Base-by-base conservation (phyloP, 2,329 filamentous ascomycete species). In the Trichoderma polysporum region DNA sequence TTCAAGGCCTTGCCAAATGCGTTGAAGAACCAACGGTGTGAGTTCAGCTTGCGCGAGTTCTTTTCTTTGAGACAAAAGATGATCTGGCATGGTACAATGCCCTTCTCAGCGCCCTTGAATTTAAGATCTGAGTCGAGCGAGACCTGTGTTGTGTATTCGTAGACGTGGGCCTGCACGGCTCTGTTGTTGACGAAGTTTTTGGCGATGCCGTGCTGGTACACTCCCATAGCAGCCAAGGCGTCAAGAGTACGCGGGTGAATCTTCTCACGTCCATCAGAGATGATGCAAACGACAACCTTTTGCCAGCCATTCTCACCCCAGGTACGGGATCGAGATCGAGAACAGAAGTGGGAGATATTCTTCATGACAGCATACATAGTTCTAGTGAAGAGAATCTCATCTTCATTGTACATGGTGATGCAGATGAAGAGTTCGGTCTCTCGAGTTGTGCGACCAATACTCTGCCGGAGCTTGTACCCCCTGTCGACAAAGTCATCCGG, bases 281-380 rank as follows among this genome's bases (percentile, higher is more conserved):
- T 94, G 75, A 99, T 91, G 76, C 93, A 97, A 0, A 99, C 94
- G 0, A 99, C 95, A 74, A 99, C 97, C 83, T 99, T 99, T 80
- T 99, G 93, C 95, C 95, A 99, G 4, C 95, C 95, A 62, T 92
- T 88, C 73, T 97, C 96, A 45, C 95, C 96, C 95, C 95, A 99
- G 0, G 94, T 98, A 68, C 95, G 88, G 6, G 93, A 97, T 77
- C 95, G 94, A 64, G 90, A 91, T 62, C 95, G 90, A 22, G 90
- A 93, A 83, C 95, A 99, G 79, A 99, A 97, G 77, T 98, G 95
- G 15, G 92, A 89, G 73, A 99, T 94, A 77, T 99, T 99, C 78
- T 96, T 93, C 92, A 99, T 97, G 66, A 99, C 92, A 65, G 94
- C 95, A 77, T 98, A 93, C 94, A 99, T 98, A 0, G 95, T 99